Conservation (phyloP, 2,329 filamentous ascomycete species). For the Colletotrichum kahawae region DNA sequence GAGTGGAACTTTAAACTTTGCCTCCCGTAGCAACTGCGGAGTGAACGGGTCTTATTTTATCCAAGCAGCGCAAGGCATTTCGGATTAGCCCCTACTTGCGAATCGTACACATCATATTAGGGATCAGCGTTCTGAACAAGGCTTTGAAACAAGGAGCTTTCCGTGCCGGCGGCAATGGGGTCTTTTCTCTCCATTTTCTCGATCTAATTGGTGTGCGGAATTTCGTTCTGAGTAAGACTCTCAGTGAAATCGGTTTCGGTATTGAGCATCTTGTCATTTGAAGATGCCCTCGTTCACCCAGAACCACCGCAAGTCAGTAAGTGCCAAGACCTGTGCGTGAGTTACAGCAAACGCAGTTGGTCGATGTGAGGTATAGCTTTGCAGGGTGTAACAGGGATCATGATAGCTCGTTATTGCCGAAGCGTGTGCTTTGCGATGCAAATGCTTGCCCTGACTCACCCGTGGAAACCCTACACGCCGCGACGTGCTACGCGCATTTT, state of each 20-base stretch:
- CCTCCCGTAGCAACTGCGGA: not conserved
- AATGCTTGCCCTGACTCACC: not conserved
- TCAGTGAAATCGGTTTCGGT: not conserved
- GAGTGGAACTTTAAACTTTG: not conserved
- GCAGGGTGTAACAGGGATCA: not conserved
- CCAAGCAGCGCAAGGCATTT: not conserved
- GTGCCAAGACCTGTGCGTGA: not conserved
- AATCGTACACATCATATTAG: not conserved
- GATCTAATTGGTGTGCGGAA: not conserved
- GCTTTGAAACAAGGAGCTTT: not conserved
- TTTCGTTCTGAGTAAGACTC: not conserved
- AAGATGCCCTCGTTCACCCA: not conserved
- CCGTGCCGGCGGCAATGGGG: not conserved
- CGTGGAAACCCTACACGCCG: not conserved
- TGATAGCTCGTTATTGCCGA: not conserved
- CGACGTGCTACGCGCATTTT: not conserved
- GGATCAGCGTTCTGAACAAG: not conserved
- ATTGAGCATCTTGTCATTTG: not conserved
- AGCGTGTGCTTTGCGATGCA: not conserved
- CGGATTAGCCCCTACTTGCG: not conserved
- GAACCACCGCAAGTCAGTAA: not conserved
- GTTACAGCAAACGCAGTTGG: not conserved
- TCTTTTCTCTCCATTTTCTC: not conserved
- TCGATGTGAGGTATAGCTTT: not conserved
- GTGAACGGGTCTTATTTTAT: not conserved